Percentiles rank a stretch among this genome's conserved stretches.
These are phyloP conservation scores for Spiromastix sp. DNA, from an alignment of 2,329 filamentous ascomycete species.

Conservation along the genomic window DNA sequence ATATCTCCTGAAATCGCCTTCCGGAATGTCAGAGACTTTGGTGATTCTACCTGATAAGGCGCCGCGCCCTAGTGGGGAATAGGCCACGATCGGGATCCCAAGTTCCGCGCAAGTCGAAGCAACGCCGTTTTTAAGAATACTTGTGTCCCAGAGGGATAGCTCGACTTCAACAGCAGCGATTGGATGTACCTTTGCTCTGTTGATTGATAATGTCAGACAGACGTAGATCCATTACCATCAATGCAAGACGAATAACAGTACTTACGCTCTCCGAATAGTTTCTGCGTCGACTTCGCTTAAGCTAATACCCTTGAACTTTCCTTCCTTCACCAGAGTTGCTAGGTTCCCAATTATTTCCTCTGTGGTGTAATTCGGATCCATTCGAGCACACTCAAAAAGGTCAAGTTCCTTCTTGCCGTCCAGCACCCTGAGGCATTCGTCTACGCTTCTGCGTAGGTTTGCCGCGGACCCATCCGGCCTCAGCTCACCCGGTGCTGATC, in stretches of 20 bases:
- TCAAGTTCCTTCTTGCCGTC: slow-evolving; percentile 46
- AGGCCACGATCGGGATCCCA: slow-evolving; percentile 48
- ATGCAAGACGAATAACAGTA: no score
- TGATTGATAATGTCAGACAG: background rate
- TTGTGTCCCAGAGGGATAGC: slow-evolving; percentile 46
- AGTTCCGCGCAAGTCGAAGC: slow-evolving; percentile 46
- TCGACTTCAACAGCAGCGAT: slow-evolving; percentile 52
- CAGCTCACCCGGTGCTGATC: slow-evolving; percentile 20
- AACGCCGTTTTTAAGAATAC: slow-evolving; percentile 49
- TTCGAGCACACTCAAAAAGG: slow-evolving; percentile 45
- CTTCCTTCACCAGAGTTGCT: slow-evolving; percentile 22
- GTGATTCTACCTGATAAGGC: slow-evolving; percentile 43
- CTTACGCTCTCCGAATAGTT: slow-evolving; percentile 31
- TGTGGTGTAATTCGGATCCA: slow-evolving; percentile 40
- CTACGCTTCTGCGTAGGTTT: slow-evolving; percentile 42
- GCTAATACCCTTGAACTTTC: slow-evolving; percentile 27
- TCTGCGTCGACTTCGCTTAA: slow-evolving; percentile 26
- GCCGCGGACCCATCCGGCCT: slow-evolving; percentile 40
- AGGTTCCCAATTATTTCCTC: slow-evolving; percentile 30
- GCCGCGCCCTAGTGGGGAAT: slow-evolving; percentile 50
- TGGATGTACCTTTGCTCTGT: slow-evolving; percentile 40
- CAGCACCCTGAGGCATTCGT: slow-evolving; percentile 40
- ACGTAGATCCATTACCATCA: background rate
- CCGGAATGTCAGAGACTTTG: slow-evolving; percentile 35
- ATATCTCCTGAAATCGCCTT: slow-evolving; percentile 34